These are phyloP conservation scores for Trichothecium roseum DNA, from an alignment of 2,329 filamentous ascomycete genomes.

Conservation along the genomic window DNA sequence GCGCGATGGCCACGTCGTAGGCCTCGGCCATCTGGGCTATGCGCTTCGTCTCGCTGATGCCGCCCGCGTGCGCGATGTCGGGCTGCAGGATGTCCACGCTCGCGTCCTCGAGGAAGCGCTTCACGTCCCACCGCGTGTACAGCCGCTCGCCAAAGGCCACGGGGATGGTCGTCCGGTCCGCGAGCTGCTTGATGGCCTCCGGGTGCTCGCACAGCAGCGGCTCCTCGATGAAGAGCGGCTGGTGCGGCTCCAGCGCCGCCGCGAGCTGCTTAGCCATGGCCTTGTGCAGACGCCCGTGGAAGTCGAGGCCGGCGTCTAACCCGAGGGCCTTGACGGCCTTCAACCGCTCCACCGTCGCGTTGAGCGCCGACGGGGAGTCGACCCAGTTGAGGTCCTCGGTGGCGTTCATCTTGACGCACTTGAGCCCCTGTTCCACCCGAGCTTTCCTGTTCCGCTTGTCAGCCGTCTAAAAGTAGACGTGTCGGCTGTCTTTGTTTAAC, in stretches of 20 bases:
- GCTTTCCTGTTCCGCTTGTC: conserved; percentile 21
- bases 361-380: conserved; percentile 52
- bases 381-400: conserved; percentile 65
- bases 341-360: conserved; percentile 53
- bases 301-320: conserved; percentile 62
- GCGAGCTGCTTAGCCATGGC: conserved; percentile 67
- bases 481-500: conserved; percentile 5
- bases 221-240: conserved; percentile 62
- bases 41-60: conserved; percentile 55
- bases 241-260: conserved; percentile 51
- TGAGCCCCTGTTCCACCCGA: conserved; percentile 50
- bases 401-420: conserved; percentile 63
- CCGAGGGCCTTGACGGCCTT: conserved; percentile 58
- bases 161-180: conserved; percentile 38
- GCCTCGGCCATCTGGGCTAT: conserved; percentile 59
- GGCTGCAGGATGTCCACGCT: conserved; percentile 60
- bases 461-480: background rate
- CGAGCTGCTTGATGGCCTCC: conserved; percentile 36
- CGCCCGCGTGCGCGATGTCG: conserved; percentile 57
- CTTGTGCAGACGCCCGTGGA: conserved; percentile 63
- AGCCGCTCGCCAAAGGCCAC: conserved; percentile 62
- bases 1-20: conserved; percentile 60
- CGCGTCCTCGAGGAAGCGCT: conserved; percentile 54
- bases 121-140: conserved; percentile 59
- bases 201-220: conserved; percentile 56